Base-by-base conservation (phyloP, 1,139 yeast species). In the Eremothecium coryli region DNA sequence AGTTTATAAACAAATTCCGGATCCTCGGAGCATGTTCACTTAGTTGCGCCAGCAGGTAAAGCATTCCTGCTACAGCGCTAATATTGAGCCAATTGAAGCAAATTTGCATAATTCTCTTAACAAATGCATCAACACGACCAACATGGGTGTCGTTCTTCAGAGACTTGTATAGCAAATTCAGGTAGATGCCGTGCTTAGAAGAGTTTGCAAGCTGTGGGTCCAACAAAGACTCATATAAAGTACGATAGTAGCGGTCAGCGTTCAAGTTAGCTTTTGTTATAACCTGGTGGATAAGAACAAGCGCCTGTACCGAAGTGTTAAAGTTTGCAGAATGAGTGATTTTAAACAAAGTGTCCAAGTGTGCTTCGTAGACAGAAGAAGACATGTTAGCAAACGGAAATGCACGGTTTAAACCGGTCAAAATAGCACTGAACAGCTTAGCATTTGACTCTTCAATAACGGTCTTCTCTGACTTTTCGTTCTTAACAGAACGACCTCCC, bases 381-480 rank as follows among this genome's bases (percentile, higher is more conserved):
- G 93, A 82, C 38, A 93, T 66, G 41, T 74, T 70, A 2, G 95
- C 78, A 56, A 84, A 90, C 38, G 98, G 97, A 68, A 84, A 88
- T 1, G 98, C 93, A 62, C 99, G 81, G 58, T 93, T 93, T 42
- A 90, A 73, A 45, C 99, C 99, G 2, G 98, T 86, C 44, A 90
- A 72, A 40, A 93, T 71, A 14, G 95, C 96, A 23, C 95, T 79
- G 48, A 88, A 85, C 49, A 90, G 64, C 52, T 84, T 82, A 28
- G 93, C 71, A 50, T 78, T 82, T 52, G 79, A 82, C 52, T 90
- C 97, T 55, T 85, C 95, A 30, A 78, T 60, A 4, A 82, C 66
- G 47, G 82, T 94, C 34, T 65, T 68, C 40, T 76, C 79, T 11
- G 85, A 68, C 57, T 82, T 82, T 35, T 65, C 71, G 30, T 64